Percentiles rank a stretch among this genome's conserved stretches.
phyloP scores from a whole-genome alignment of 805 yeast genomes.

The Pichia nakasei region DNA sequence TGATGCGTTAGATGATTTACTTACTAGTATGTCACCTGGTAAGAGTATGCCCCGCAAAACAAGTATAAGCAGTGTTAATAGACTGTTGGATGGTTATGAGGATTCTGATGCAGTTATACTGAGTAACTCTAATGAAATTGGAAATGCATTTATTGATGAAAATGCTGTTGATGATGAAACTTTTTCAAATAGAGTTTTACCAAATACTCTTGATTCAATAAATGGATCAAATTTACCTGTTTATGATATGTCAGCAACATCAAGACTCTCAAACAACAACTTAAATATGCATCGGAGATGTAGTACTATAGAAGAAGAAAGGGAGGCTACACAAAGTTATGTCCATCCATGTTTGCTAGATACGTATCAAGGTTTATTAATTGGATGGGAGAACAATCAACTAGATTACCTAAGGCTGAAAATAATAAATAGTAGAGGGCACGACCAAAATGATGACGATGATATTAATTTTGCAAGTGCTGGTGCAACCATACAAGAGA shows the following conservation, averaged over 20 bases:
- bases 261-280: background rate
- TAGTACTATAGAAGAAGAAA: slow-evolving; percentile 48
- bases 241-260: background rate
- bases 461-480: background rate
- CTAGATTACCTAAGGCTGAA: slow-evolving; percentile 33
- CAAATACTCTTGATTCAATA: background rate
- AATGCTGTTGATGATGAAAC: background rate
- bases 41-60: slow-evolving; percentile 7
- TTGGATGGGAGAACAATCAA: slow-evolving; percentile 46
- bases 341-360: slow-evolving; percentile 40
- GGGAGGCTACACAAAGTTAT: slow-evolving; percentile 43
- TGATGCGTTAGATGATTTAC: slow-evolving; percentile 14
- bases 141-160: background rate
- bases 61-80: slow-evolving; percentile 9
- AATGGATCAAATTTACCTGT: background rate
- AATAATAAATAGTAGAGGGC: background rate
- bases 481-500: background rate
- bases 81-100: slow-evolving; percentile 11
- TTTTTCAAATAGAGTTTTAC: background rate
- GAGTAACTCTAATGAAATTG: slow-evolving; percentile 3
- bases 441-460: background rate
- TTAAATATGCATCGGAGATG: slow-evolving; percentile 23
- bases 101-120: slow-evolving; percentile 13
- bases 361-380: slow-evolving; percentile 46
- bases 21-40: slow-evolving; percentile 1